Base-by-base conservation (phyloP, 2,329 filamentous ascomycete species). In the Microdochium nivale region DNA sequence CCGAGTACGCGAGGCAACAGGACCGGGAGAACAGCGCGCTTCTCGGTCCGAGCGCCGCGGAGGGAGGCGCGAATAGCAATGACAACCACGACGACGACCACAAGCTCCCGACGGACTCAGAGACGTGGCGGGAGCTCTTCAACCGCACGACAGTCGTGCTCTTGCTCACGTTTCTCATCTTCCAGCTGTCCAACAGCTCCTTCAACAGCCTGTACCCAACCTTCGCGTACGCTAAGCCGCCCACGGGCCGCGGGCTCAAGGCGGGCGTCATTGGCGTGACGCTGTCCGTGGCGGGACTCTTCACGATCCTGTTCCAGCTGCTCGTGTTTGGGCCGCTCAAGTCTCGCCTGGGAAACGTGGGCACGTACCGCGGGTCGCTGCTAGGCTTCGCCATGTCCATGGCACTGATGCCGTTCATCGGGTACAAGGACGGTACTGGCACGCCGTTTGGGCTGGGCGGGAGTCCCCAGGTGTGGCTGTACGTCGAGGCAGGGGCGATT, bases 141-240 rank as follows among this genome's bases (percentile, higher is more conserved):
- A 95, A 88, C 61, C 79, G 84, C 52, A 90, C 94, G 53, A 96
- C 90, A 0, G 66, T 96, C 13, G 73, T 95, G 2, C 78, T 99
- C 0, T 79, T 99, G 5, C 66, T 81, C 50, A 95, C 91, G 0
- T 97, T 96, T 63, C 80, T 96, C 44, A 86, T 97, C 49, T 99
- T 97, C 64, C 91, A 96, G 62, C 77, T 99, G 4, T 85, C 88
- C 54, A 97, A 97, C 67, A 90, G 96, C 58, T 90, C 90, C 3
- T 99, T 91, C 77, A 96, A 96, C 69, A 92, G 89, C 19, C 75
- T 99, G 0, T 99, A 95, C 61, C 94, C 94, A 1, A 92, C 97
- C 51, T 99, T 97, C 60, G 88, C 86, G 1, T 84, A 91, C 51
- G 83, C 87, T 0, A 68, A 79, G 1, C 76, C 83, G 0, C 94